phyloP scores from a whole-genome alignment of 2,329 filamentous ascomycete genomes.

The Aspergillus piperis region DNA sequence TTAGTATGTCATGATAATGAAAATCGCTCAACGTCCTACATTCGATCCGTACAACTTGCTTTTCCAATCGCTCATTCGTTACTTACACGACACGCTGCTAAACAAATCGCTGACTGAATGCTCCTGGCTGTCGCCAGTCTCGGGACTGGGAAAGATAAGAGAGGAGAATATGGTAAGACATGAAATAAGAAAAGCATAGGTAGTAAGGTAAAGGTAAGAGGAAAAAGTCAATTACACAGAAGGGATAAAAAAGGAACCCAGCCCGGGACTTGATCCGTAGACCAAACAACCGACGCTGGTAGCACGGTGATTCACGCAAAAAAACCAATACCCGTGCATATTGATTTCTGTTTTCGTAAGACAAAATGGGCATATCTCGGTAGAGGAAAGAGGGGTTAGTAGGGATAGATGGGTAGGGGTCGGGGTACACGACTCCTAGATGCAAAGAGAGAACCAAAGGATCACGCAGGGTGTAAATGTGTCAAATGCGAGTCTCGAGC shows the following conservation, averaged over 20 bases:
- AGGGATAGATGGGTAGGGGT: neutral
- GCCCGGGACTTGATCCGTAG: neutral
- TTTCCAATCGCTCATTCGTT: conserved; percentile 4
- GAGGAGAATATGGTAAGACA: conserved; percentile 3
- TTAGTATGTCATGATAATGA: no score
- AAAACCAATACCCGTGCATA: conserved; percentile 5
- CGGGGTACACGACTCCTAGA: neutral
- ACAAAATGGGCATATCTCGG: neutral
- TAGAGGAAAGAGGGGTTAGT: neutral
- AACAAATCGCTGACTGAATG: conserved; percentile 3
- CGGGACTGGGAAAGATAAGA: neutral
- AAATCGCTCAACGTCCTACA: neutral
- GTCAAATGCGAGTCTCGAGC: conserved; percentile 28
- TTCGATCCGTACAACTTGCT: neutral
- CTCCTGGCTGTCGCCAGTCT: neutral
- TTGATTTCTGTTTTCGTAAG: conserved; percentile 6
- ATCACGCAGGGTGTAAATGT: conserved; percentile 15
- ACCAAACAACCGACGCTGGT: neutral
- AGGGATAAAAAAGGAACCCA: neutral
- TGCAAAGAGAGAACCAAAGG: conserved; percentile 20
- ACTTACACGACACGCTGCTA: conserved; percentile 6
- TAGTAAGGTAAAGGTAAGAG: neutral
- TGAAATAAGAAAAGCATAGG: conserved; percentile 3
- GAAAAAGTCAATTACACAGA: conserved; percentile 6
- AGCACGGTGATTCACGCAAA: neutral